Conservation (phyloP, 1,139 yeast species). For the Suhomyces terraborum region DNA sequence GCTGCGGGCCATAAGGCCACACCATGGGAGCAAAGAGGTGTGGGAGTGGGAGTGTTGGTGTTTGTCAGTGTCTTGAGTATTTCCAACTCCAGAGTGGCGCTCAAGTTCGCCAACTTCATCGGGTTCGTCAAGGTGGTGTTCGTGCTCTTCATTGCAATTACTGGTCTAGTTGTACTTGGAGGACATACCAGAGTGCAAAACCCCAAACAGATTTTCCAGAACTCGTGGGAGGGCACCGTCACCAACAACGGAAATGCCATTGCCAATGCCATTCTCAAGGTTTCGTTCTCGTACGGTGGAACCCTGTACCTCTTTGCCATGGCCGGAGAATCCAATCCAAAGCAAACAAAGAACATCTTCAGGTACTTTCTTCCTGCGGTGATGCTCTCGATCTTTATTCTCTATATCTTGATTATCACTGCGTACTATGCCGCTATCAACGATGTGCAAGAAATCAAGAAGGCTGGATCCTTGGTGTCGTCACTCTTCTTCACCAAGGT, state of each 20-base stretch:
- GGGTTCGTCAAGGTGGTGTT: constrained; percentile 44
- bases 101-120: constrained; percentile 36
- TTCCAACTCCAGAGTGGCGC: constrained; percentile 33
- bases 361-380: constrained; percentile 37
- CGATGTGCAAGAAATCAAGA: constrained; percentile 30
- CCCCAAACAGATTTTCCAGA: constrained; percentile 34
- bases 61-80: constrained; percentile 31
- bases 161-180: constrained; percentile 31
- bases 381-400: constrained; percentile 33
- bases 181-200: constrained; percentile 39
- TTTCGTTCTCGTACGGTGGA: constrained; percentile 46
- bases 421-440: constrained; percentile 42
- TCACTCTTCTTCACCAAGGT: constrained; percentile 30
- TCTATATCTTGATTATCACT: constrained; percentile 40
- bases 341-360: constrained; percentile 32
- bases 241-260: constrained; percentile 40
- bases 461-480: constrained; percentile 23
- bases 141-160: constrained; percentile 31
- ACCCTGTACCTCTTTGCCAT: constrained; percentile 39
- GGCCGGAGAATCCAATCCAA: constrained; percentile 40
- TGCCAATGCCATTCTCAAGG: constrained; percentile 45
- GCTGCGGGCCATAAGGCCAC: constrained; percentile 39
- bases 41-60: constrained; percentile 39
- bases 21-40: constrained; percentile 46
- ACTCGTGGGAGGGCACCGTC: constrained; percentile 45